Evolutionary conservation across 345 rosid genomes (phyloP), one percentile per base, ranked within the genome.

Genomic region (Hypericum androsaemum): DNA sequence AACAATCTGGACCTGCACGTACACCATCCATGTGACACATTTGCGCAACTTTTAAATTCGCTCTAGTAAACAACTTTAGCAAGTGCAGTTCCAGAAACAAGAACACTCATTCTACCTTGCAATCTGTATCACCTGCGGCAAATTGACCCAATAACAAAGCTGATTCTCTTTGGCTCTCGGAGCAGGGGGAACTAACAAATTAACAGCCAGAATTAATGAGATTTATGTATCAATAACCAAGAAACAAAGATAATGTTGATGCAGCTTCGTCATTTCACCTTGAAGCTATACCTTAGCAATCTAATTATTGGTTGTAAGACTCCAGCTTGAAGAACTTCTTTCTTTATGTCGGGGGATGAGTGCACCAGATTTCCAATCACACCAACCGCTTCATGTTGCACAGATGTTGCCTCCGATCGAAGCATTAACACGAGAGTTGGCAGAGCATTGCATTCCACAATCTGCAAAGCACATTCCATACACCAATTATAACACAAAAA

Each of bases 281-380:
- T 46, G 53, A 39, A 44, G 59, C 53, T 72, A n/a, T n/a, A 84
- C 94, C 85, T 68, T 22, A 88, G 84, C 54, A 88, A 64, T 41
- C 81, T 48, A 50, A 88, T 84, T n/a, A 88, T 85, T 53, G 96
- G 86, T 60, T 88, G 96, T 72, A 92, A 67, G 39, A 96, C 98
- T 55, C 98, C 98, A 1, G 90, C 94, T 67, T 84, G 68, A 60
- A 92, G 88, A 72, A 92, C 98, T 76, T 85, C 96, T 58, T 74
- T 92, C 71, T 92, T 92, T 43, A 92, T 87, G 76, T 80, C 70
- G 12, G 96, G 95, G 48, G 98, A 92, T 15, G 98, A 92, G 58
- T 92, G 98, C 41, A 92, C 98, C 65, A 92, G 71, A 74, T 92
- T 92, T 46, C 98, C 98, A 65, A 90, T 78, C 14, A 80, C 87